These are phyloP conservation scores for Digitaria exilis DNA, from an alignment of 202 grass and related monocot species.

Conservation along the genomic window DNA sequence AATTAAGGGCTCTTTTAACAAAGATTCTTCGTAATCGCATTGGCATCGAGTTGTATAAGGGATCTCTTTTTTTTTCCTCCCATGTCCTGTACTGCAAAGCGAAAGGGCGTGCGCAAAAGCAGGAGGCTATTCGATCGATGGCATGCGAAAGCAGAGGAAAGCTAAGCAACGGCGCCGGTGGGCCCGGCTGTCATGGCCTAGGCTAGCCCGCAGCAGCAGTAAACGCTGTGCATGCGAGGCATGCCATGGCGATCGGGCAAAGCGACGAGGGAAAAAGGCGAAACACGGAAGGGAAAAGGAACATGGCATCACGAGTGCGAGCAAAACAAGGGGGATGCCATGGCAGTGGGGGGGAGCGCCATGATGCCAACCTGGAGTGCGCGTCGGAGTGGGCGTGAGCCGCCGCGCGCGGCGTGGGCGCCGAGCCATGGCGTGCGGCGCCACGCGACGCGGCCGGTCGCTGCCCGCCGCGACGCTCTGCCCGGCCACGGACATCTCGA, in stretches of 20 bases:
- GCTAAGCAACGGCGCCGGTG: not conserved
- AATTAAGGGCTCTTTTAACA: slow-evolving; percentile 25
- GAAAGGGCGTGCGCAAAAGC: slow-evolving; percentile 40
- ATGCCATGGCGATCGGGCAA: slow-evolving; percentile 44
- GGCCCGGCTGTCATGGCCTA: slow-evolving; percentile 35
- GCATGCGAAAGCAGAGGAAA: slow-evolving; percentile 13
- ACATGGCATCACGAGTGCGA: slow-evolving; percentile 37
- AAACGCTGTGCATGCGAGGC: slow-evolving; percentile 44
- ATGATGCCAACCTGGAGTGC: slow-evolving; percentile 78
- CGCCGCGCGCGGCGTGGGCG: slow-evolving; percentile 84
- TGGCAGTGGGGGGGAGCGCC: too few relatives aligned
- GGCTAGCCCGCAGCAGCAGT: not conserved
- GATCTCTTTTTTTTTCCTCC: slow-evolving; percentile 10
- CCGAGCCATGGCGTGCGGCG: slow-evolving; percentile 91
- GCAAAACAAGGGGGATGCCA: not conserved
- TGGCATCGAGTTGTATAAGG: slow-evolving; percentile 29
- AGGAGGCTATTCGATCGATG: slow-evolving; percentile 10
- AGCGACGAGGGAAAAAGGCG: slow-evolving; percentile 23
- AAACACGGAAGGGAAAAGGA: not conserved
- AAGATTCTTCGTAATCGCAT: slow-evolving; percentile 42
- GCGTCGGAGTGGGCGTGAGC: slow-evolving; percentile 83
- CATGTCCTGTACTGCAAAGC: slow-evolving; percentile 18
- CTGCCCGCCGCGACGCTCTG: slow-evolving; percentile 78
- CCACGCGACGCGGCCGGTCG: slow-evolving; percentile 83
- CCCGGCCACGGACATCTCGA: slow-evolving; percentile 67